Evolutionary conservation across 2,329 filamentous ascomycete species (phyloP).

Genomic region (Aspergillus sp.): DNA sequence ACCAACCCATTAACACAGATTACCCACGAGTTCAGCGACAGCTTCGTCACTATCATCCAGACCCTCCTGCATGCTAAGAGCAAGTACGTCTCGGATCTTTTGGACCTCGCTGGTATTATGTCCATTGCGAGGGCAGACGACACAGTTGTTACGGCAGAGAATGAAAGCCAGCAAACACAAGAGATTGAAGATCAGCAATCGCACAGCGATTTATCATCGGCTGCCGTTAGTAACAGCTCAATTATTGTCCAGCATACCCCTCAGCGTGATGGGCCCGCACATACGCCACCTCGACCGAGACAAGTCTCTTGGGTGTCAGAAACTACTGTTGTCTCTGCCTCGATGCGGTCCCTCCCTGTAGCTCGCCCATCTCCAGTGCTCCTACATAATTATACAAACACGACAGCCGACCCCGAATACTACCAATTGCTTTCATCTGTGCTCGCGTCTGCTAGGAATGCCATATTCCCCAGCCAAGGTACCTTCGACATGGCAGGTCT

Average conservation of each 20-base stretch:
- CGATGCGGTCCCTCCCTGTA: neutral
- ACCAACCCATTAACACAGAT: conserved; percentile 12
- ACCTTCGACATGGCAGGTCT: conserved; percentile 5
- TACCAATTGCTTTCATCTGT: conserved; percentile 2
- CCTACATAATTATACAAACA: neutral
- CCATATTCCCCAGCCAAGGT: conserved; percentile 2
- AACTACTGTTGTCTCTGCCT: neutral
- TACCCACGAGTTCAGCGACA: conserved; percentile 1
- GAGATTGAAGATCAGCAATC: neutral
- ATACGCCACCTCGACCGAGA: neutral
- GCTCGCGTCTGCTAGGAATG: conserved; percentile 1
- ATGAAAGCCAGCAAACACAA: neutral
- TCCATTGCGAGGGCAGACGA: conserved; percentile 11
- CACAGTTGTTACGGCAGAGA: neutral
- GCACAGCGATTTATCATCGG: neutral
- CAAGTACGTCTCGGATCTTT: neutral
- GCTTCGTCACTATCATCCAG: neutral
- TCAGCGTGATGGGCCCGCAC: neutral
- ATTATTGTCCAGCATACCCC: neutral
- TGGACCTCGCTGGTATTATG: conserved; percentile 15
- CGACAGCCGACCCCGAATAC: neutral
- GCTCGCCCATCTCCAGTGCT: neutral
- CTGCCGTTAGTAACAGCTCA: neutral
- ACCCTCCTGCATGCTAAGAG: conserved; percentile 6
- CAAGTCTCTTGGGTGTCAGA: neutral